Evolutionary conservation across 1,139 yeast genomes (phyloP).

Genomic region (Sugiyamaella sp.): DNA sequence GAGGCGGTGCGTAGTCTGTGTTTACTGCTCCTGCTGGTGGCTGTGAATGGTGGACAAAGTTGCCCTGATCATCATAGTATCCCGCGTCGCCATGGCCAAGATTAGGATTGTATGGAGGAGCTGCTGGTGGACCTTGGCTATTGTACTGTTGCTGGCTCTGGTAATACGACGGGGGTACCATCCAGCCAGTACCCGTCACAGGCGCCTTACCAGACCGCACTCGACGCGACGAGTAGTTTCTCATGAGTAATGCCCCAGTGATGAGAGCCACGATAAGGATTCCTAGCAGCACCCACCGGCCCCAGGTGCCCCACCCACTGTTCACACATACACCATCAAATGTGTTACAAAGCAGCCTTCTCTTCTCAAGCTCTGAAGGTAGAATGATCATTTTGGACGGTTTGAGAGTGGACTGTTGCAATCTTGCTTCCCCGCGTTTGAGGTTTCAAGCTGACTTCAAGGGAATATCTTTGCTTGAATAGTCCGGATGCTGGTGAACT

Average conservation of each 20-base stretch:
- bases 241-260: constrained; percentile 53
- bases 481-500: too few relatives aligned
- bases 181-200: constrained; percentile 82
- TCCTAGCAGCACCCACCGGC: constrained; percentile 55
- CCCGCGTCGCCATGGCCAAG: constrained; percentile 76
- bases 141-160: constrained; percentile 69
- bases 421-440: background rate
- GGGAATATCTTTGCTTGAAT: background rate
- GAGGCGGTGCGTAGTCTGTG: constrained; percentile 28
- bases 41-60: constrained; percentile 47
- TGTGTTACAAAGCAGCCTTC: constrained; percentile 4
- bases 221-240: constrained; percentile 56
- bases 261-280: constrained; percentile 53
- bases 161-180: constrained; percentile 85
- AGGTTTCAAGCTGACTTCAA: background rate
- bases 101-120: constrained; percentile 46
- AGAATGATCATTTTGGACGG: constrained; percentile 6
- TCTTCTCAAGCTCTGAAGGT: background rate
- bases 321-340: constrained; percentile 15
- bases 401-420: background rate
- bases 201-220: constrained; percentile 66
- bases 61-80: constrained; percentile 72
- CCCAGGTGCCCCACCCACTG: constrained; percentile 41
- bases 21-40: background rate
- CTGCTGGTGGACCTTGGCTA: constrained; percentile 34